Base-by-base conservation (phyloP, 345 rosid species). In the Arabis hirsuta region DNA sequence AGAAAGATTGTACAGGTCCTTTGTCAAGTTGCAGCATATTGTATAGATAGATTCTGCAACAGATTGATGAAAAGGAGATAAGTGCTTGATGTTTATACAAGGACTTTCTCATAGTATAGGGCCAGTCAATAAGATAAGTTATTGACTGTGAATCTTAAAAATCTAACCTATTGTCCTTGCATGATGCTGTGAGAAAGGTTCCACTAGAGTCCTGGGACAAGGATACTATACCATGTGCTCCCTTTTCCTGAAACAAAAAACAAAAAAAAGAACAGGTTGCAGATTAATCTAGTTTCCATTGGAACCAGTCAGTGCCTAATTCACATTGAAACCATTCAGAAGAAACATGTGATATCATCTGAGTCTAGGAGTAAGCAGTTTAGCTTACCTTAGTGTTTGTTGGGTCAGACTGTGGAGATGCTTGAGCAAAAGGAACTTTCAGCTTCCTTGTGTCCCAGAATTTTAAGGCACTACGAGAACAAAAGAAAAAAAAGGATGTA, bases 401-500 rank as follows among this genome's bases (percentile, higher is more conserved):
- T 67, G 85, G 64, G 54, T 83, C 81, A 7, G 82, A 80, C 45
- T 80, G 79, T 9, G 97, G 92, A 44, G 88, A 86, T 8, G 89
- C 84, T 76, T 88, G 87, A 62, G 80, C 71, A 50, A 87, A 62
- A 48, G 82, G 86, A 78, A 81, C 66, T 80, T 83, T 95, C 47
- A 91, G 80, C 78, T 88, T 91, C 65, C 97, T 83, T 55, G 82
- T 77, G 65, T 95, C 99, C 99, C 97, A 91, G 71, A 95, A 88
- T 68, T 95, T 95, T 22, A 95, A 67, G 54, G 82, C 78, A 72
- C 99, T 91, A 82, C 71, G 52, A 81, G 14, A 45, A 64, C 34
- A 50, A 7, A 12, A 54, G 29, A 45, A 61, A 46, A 48, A 32
- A 47, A 68, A 61, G 12, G 19, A 38, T 47, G 47, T 76, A 29